Percentiles rank a stretch among this genome's conserved stretches.
phyloP scores from a whole-genome alignment of 805 yeast species.

The Candida palmyrensis region DNA sequence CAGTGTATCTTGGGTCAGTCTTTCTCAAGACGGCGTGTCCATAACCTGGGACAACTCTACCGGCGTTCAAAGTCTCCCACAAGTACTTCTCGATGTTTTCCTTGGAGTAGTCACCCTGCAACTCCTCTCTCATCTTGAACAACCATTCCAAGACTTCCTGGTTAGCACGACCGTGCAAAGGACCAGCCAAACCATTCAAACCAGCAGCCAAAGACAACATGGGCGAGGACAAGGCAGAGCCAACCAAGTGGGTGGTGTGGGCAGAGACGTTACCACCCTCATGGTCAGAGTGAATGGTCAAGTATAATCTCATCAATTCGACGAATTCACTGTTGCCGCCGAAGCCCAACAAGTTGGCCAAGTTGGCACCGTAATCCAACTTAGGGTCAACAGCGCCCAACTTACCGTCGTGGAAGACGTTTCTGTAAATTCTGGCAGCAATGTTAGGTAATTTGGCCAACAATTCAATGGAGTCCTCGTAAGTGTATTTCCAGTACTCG shows the following conservation, averaged over 20 bases:
- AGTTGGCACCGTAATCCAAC: conserved; percentile 71
- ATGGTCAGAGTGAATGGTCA: conserved; percentile 74
- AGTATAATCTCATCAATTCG: conserved; percentile 67
- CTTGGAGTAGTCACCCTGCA: conserved; percentile 55
- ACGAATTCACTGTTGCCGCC: conserved; percentile 53
- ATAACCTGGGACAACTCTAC: conserved; percentile 82
- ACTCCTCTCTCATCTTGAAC: conserved; percentile 55
- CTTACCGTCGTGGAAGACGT: conserved; percentile 52
- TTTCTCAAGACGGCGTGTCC: conserved; percentile 84
- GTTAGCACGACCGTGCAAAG: conserved; percentile 80
- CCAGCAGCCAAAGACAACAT: conserved; percentile 75
- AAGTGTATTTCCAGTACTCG: conserved; percentile 71
- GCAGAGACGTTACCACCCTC: conserved; percentile 85
- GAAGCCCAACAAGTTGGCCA: conserved; percentile 61
- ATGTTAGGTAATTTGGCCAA: conserved; percentile 71
- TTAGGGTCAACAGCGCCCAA: conserved; percentile 49
- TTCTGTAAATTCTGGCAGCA: conserved; percentile 71
- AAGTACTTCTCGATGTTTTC: conserved; percentile 58
- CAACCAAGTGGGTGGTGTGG: conserved; percentile 77
- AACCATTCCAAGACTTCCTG: conserved; percentile 80
- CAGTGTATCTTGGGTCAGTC: conserved; percentile 78
- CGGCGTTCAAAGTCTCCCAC: conserved; percentile 67
- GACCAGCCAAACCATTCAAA: conserved; percentile 80
- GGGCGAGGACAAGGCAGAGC: conserved; percentile 76
- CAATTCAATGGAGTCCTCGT: conserved; percentile 65